Evolutionary conservation across 2,329 filamentous ascomycete genomes (phyloP), one percentile per base, ranked within the genome.

Genomic region (Fusarium caatingaense): DNA sequence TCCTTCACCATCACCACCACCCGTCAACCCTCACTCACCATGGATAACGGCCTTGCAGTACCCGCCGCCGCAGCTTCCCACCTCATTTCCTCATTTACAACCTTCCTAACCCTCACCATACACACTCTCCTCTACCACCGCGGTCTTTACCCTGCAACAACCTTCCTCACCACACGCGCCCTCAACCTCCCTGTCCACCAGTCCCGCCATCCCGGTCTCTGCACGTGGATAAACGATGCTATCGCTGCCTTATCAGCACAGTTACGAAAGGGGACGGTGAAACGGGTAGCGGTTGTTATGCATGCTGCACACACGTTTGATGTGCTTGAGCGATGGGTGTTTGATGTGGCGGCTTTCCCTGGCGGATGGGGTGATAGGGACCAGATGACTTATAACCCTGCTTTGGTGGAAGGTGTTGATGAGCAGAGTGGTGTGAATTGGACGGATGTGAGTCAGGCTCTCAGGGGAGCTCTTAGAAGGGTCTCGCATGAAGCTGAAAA

Each of bases 111-210:
- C 65, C 89, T 95, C 67, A 88, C 92, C 74, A 88, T 95, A 69
- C 94, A 98, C 84, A 93, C 93, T 63, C 90, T 98, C 74, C 88
- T 97, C 72, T 95, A 90, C 83, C 89, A 96, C 76, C 92, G 94
- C 73, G 80, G 81, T 64, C 88, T 97, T 76, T 98, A 98, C 80
- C 93, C 94, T 0, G 80, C 83, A 50, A 81, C 88, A 28, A 93
- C 93, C 37, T 98, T 97, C 81, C 87, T 95, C 61, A 89, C 91
- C 44, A 88, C 91, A 41, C 88, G 91, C 69, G 93, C 93, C 74
- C 94, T 94, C 84, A 94, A 95, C 81, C 90, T 93, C 62, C 87
- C 93, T 30, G 91, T 97, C 47, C 91, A 92, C 74, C 94, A 97
- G 78, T 95, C 89, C 64, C 91, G 94, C 61, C 94, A 97, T 79